Evolutionary conservation across 345 rosid species (phyloP).

Genomic region (Diplotaxis tenuifolia): DNA sequence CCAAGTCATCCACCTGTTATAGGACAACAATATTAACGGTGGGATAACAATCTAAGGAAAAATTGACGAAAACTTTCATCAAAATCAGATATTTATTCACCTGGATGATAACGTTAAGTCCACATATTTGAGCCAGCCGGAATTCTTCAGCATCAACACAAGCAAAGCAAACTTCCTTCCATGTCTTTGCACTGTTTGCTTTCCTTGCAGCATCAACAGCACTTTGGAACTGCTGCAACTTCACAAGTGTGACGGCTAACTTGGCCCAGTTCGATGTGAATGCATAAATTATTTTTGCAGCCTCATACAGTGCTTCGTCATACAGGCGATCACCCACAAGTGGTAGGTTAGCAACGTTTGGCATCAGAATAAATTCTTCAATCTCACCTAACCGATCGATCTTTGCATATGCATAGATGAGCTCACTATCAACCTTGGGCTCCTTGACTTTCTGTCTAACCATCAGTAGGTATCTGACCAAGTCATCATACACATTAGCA

Average conservation of each 20-base stretch:
- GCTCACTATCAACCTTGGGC: conserved; percentile 96
- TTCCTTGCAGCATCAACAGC: conserved; percentile 99
- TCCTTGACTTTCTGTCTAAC: conserved; percentile 96
- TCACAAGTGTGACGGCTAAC: conserved; percentile 90
- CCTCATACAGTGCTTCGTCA: conserved; percentile 91
- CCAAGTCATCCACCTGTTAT: conserved; percentile 89
- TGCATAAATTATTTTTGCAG: conserved; percentile 92
- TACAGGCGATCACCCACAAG: conserved; percentile 94
- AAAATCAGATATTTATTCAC: conserved; percentile 39
- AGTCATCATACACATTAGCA: conserved; percentile 84
- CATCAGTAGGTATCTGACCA: conserved; percentile 95
- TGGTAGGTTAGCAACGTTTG: conserved; percentile 96
- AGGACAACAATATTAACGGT: conserved; percentile 11
- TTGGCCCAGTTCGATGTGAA: conserved; percentile 99
- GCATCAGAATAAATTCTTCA: conserved; percentile 97
- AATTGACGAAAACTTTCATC: neutral
- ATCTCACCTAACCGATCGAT: conserved; percentile 87
- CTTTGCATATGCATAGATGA: conserved; percentile 97
- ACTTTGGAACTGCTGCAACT: conserved; percentile 89
- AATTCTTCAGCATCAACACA: conserved; percentile 99
- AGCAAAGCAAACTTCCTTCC: conserved; percentile 99
- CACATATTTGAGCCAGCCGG: conserved; percentile 96
- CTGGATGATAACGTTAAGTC: conserved; percentile 91
- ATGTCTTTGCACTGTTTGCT: conserved; percentile 99
- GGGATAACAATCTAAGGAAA: conserved; percentile 12